A percentile compares a stretch with the other conserved stretches of the same genome.
Conservation (phyloP, 2,329 filamentous ascomycete species). For the Colletotrichum lini region DNA sequence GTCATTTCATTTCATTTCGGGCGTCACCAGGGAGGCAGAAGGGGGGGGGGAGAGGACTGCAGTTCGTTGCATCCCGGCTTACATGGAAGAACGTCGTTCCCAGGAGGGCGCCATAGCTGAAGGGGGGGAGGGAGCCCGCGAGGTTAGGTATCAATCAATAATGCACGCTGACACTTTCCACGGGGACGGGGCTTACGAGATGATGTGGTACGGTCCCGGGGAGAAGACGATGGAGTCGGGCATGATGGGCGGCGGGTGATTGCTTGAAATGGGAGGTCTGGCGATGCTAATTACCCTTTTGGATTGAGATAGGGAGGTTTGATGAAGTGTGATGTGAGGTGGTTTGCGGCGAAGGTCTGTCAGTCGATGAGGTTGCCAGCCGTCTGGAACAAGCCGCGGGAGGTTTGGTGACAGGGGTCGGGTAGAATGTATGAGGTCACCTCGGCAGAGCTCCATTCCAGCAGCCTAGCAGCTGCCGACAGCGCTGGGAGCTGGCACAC, state of each 20-base stretch:
- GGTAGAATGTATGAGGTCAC: conserved; percentile 41
- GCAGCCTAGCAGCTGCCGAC: neutral
- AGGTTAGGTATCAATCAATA: conserved; percentile 31
- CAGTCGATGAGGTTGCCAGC: conserved; percentile 6
- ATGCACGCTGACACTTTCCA: conserved; percentile 20
- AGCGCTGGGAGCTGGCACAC: neutral
- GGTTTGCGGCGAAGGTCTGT: conserved; percentile 15
- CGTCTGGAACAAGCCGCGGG: conserved; percentile 24
- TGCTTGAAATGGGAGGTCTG: neutral
- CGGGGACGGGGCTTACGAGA: conserved; percentile 68
- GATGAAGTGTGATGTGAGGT: neutral
- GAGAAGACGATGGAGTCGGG: conserved; percentile 69
- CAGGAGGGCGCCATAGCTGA: conserved; percentile 87
- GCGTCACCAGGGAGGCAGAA: too few species aligned
- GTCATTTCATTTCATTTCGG: neutral
- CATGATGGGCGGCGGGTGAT: conserved; percentile 54
- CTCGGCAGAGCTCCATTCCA: conserved; percentile 30
- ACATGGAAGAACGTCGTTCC: conserved; percentile 91
- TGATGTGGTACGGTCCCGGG: conserved; percentile 81
- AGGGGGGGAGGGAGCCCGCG: neutral
- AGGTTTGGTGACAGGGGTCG: conserved; percentile 34
- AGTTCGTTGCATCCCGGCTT: conserved; percentile 37
- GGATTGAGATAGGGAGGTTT: conserved; percentile 1
- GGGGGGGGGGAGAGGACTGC: too few species aligned
- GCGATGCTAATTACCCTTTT: neutral